Conservation (phyloP, 2,329 filamentous ascomycete genomes). For the Aspergillus amoenus region DNA sequence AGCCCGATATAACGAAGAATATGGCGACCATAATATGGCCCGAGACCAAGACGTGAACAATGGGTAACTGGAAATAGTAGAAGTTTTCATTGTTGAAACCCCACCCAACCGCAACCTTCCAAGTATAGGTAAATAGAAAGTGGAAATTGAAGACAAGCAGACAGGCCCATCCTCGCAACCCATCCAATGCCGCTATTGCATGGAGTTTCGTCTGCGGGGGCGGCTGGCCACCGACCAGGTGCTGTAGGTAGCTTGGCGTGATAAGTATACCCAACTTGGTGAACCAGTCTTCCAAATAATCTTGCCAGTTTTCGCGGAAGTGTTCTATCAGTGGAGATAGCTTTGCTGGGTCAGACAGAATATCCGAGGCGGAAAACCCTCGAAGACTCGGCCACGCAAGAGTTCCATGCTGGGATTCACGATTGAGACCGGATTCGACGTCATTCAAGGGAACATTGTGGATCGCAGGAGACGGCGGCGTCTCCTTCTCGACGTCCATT, state of each 20-base stretch:
- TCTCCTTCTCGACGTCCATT: constrained; percentile 19
- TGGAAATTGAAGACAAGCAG: constrained; percentile 49
- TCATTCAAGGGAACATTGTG: constrained; percentile 30
- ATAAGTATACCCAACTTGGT: constrained; percentile 30
- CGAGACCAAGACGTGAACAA: constrained; percentile 44
- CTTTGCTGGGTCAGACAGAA: constrained; percentile 15
- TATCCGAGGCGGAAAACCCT: constrained; percentile 16
- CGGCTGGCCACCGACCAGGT: constrained; percentile 31
- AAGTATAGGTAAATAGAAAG: constrained; percentile 46
- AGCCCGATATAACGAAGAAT: constrained; percentile 51
- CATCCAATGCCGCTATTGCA: constrained; percentile 43
- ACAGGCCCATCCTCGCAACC: constrained; percentile 45
- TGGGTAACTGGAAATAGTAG: constrained; percentile 41
- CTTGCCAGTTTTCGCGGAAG: constrained; percentile 25
- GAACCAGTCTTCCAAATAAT: constrained; percentile 22
- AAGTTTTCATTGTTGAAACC: constrained; percentile 43
- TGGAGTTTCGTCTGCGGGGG: constrained; percentile 31
- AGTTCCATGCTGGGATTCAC: constrained; percentile 17
- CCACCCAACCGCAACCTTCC: constrained; percentile 41
- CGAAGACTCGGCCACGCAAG: constrained; percentile 14
- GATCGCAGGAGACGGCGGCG: constrained; percentile 23
- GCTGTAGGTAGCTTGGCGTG: constrained; percentile 39
- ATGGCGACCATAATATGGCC: constrained; percentile 50
- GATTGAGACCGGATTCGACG: constrained; percentile 25
- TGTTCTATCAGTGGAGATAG: constrained; percentile 20